phyloP scores from a whole-genome alignment of 345 rosid species.

The Syzygium aromaticum region DNA sequence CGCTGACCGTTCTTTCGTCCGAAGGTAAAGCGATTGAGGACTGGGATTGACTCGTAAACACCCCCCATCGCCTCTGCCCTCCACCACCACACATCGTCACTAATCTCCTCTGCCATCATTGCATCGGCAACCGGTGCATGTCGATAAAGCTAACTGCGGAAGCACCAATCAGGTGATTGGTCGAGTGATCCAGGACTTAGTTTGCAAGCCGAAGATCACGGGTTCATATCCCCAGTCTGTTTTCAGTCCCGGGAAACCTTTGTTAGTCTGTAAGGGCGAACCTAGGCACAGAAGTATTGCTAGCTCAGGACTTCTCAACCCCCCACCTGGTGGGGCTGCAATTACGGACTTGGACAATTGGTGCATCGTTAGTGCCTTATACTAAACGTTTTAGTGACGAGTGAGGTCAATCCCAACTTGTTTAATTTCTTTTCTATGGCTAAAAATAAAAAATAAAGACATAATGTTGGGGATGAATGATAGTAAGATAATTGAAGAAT shows the following conservation, averaged over 20 bases:
- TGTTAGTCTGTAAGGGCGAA: not conserved
- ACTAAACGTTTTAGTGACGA: too few relatives aligned
- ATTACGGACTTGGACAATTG: not conserved
- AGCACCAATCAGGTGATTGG: not conserved
- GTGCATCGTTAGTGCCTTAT: not conserved
- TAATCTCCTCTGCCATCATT: not conserved
- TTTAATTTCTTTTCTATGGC: not conserved
- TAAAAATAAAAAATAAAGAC: accelerated
- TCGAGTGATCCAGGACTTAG: not conserved
- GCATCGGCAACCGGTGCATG: not conserved
- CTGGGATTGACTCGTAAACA: not conserved
- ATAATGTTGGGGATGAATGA: not conserved
- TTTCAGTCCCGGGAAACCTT: not conserved
- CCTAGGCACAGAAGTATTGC: not conserved
- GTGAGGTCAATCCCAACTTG: not conserved
- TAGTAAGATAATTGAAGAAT: not conserved
- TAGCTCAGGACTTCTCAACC: not conserved
- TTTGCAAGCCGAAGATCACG: not conserved
- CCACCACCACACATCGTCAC: not conserved
- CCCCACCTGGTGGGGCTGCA: not conserved
- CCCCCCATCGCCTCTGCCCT: not conserved
- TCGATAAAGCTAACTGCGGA: not conserved
- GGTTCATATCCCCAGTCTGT: not conserved
- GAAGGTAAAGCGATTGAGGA: not conserved
- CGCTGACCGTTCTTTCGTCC: not conserved